Evolutionary conservation across 1,284 basidiomycete genomes (phyloP).

Genomic region (Lignosus rhinocerotis): DNA sequence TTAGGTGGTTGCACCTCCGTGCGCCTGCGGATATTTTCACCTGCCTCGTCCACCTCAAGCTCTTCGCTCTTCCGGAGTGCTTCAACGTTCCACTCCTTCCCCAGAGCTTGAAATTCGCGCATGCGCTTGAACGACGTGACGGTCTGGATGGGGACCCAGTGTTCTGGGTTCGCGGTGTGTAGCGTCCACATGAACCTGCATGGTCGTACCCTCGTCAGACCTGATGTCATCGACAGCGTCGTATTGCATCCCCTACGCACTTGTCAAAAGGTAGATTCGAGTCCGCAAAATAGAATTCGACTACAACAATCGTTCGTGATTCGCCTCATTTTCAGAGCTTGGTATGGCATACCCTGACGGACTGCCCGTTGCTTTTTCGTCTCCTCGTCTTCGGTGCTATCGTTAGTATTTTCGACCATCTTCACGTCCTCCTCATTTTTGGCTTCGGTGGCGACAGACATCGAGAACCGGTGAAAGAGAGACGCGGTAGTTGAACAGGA

Average conservation of each 20-base stretch:
- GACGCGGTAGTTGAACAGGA: neutral
- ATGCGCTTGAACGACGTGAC: conserved; percentile 97
- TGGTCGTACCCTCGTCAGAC: neutral
- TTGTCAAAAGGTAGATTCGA: conserved; percentile 97
- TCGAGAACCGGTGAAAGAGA: neutral
- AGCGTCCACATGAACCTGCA: conserved; percentile 93
- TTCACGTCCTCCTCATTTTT: conserved; percentile 9
- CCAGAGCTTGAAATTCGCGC: conserved; percentile 68
- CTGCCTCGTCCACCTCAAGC: conserved; percentile 78
- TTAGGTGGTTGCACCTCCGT: conserved; percentile 75
- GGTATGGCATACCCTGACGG: conserved; percentile 44
- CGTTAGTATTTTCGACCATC: conserved; percentile 6
- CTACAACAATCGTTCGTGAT: conserved; percentile 41
- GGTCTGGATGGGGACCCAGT: conserved; percentile 90
- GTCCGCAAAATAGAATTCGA: conserved; percentile 98
- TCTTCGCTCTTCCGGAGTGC: conserved; percentile 66
- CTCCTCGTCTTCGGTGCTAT: conserved; percentile 24
- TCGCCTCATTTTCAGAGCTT: neutral
- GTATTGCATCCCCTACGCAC: conserved; percentile 39
- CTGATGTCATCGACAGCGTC: neutral
- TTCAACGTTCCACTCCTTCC: conserved; percentile 65
- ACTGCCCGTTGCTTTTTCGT: conserved; percentile 44
- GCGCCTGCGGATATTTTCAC: conserved; percentile 71
- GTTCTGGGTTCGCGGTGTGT: conserved; percentile 74
- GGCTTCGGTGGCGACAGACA: conserved; percentile 8